phyloP scores from a whole-genome alignment of 495 filamentous ascomycete species.

The Apiosordaria backusii region DNA sequence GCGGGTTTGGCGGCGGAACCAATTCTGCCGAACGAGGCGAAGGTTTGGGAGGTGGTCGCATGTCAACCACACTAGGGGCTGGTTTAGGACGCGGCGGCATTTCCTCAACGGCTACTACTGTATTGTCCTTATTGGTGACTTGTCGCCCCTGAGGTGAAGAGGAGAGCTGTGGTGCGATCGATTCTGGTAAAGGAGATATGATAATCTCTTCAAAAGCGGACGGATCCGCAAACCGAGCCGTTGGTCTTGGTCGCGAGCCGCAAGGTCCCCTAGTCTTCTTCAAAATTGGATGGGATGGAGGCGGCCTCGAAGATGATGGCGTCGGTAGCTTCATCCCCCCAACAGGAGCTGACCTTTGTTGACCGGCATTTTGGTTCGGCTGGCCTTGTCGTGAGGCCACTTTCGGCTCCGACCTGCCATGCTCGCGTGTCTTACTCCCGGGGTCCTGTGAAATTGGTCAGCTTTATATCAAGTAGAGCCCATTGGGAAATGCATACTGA shows the following conservation, averaged over 20 bases:
- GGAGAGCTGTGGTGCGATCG: background rate
- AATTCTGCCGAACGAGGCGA: constrained; percentile 12
- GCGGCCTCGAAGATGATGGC: constrained; percentile 30
- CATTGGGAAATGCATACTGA: background rate
- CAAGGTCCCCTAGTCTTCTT: constrained; percentile 54
- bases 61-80: constrained; percentile 14
- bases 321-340: constrained; percentile 26
- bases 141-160: background rate
- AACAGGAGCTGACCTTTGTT: constrained; percentile 1
- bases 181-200: background rate
- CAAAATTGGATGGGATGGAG: constrained; percentile 47
- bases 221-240: constrained; percentile 50
- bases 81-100: background rate
- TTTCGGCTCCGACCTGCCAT: background rate
- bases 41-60: constrained; percentile 11
- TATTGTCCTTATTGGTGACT: background rate
- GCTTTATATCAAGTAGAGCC: background rate
- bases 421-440: background rate
- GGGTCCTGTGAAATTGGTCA: background rate
- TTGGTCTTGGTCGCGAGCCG: constrained; percentile 46
- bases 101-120: background rate
- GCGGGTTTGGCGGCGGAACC: constrained; percentile 27
- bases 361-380: constrained; percentile 11
- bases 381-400: background rate
- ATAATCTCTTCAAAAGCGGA: constrained; percentile 35